These are phyloP conservation scores for Phalaenopsis equestris DNA, from an alignment of 106 monocot genomes.

Conservation along the genomic window DNA sequence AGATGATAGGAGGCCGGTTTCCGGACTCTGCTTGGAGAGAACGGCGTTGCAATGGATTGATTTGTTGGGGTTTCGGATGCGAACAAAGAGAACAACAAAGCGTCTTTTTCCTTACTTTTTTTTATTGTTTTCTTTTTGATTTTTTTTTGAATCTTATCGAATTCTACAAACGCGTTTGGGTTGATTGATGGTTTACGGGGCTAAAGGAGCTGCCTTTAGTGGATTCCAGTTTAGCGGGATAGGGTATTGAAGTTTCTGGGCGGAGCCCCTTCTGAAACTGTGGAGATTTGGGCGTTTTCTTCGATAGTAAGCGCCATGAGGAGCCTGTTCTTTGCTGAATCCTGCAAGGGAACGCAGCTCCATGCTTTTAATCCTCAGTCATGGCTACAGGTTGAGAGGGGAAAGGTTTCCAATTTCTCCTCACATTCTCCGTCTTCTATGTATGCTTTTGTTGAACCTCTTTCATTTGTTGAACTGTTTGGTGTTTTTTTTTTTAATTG, in stretches of 20 bases:
- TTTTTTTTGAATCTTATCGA: not conserved
- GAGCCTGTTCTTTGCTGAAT: conserved; percentile 76
- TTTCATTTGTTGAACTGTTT: not conserved
- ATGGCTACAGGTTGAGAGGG: conserved; percentile 98
- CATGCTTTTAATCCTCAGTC: conserved; percentile 90
- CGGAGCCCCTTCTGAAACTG: conserved; percentile 21
- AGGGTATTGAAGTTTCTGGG: conserved; percentile 9
- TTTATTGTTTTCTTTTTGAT: not conserved
- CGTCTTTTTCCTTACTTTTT: not conserved
- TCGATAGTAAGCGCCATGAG: conserved; percentile 75
- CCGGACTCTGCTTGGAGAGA: not conserved
- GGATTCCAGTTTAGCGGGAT: not conserved
- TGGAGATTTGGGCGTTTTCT: conserved; percentile 87
- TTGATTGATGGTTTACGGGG: not conserved
- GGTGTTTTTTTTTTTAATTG: not conserved
- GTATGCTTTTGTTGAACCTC: conserved; percentile 35
- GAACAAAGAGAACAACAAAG: not conserved
- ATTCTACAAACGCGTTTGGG: not conserved
- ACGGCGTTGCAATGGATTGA: not conserved
- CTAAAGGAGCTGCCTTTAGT: not conserved
- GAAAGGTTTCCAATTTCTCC: conserved; percentile 72
- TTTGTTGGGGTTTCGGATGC: not conserved
- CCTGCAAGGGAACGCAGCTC: conserved; percentile 75
- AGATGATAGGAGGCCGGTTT: not conserved
- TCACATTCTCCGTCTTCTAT: conserved; percentile 70